Percentiles rank a stretch among this genome's conserved stretches.
Conservation (phyloP, 75 land plant genomes). For the Selaginella tamariscina region DNA sequence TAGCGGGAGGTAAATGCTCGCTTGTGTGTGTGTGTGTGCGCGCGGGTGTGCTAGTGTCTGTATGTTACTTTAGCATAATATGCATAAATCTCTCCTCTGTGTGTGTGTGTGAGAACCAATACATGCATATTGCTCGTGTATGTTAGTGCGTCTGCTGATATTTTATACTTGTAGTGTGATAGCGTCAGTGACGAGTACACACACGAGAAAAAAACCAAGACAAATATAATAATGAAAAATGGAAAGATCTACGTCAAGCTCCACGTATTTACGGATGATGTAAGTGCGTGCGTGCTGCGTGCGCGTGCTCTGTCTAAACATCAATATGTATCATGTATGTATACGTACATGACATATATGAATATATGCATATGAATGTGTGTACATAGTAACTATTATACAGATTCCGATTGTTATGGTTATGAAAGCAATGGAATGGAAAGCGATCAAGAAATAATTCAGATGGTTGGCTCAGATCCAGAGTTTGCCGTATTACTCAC, state of each 20-base stretch:
- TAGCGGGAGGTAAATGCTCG: constrained; percentile 65
- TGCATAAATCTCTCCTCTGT: too few species aligned
- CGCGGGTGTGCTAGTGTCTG: too few species aligned
- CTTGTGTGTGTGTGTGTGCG: too few species aligned
- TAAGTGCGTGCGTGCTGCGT: constrained; percentile 15
- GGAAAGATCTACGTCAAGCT: constrained; percentile 56
- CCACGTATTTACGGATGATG: constrained; percentile 52
- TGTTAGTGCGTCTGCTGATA: background rate
- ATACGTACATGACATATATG: too few species aligned
- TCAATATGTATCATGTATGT: background rate
- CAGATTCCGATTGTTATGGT: constrained; percentile 84
- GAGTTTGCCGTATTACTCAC: constrained; percentile 54
- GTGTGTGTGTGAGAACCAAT: too few species aligned
- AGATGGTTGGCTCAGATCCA: constrained; percentile 92
- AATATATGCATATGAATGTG: too few species aligned
- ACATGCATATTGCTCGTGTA: too few species aligned
- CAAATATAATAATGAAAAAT: constrained; percentile 70
- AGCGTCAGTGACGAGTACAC: constrained; percentile 95
- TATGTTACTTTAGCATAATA: too few species aligned
- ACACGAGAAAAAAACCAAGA: constrained; percentile 70
- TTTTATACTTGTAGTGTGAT: constrained; percentile 41
- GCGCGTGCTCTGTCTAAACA: background rate
- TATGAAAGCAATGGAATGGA: constrained; percentile 97
- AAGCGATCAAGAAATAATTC: constrained; percentile 92
- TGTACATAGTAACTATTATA: too few species aligned